Conservation (phyloP, 2,329 filamentous ascomycete genomes). For the Endothia cerciana region DNA sequence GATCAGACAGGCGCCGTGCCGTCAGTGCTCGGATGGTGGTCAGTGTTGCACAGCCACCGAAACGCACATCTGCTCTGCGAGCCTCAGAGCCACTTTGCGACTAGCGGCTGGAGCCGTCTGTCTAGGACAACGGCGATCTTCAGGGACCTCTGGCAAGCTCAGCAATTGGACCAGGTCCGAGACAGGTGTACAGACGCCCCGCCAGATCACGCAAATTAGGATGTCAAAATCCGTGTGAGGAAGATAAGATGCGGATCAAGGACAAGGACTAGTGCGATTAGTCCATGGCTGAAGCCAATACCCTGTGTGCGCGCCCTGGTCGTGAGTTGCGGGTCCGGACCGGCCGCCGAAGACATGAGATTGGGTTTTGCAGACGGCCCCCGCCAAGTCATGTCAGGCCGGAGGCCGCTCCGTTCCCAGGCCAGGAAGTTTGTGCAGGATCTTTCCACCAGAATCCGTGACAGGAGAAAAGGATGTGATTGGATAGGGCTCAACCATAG, state of each 20-base stretch:
- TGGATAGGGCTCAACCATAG: background rate
- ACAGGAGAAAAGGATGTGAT: background rate
- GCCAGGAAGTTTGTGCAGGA: background rate
- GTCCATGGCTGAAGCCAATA: background rate
- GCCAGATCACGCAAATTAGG: background rate
- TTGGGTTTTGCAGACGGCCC: background rate
- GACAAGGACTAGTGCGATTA: background rate
- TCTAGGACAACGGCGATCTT: slow-evolving; percentile 9
- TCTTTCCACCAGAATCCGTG: background rate
- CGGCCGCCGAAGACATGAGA: background rate
- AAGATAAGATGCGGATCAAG: background rate
- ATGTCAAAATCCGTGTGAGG: background rate
- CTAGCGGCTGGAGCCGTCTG: slow-evolving; percentile 6
- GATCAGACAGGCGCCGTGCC: slow-evolving; percentile 9
- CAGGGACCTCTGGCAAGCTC: slow-evolving; percentile 11
- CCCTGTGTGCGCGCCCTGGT: background rate
- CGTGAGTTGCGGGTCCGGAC: background rate
- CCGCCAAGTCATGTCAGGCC: background rate
- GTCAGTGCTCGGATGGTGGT: slow-evolving; percentile 14
- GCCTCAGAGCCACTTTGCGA: slow-evolving; percentile 3
- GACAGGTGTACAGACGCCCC: slow-evolving; percentile 11
- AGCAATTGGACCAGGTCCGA: slow-evolving; percentile 26
- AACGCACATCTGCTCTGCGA: background rate
- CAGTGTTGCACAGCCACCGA: slow-evolving; percentile 26
- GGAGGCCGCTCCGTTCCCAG: background rate